Base-by-base conservation (phyloP, 768 basidiomycete species). In the Phanerochaete carnosa region DNA sequence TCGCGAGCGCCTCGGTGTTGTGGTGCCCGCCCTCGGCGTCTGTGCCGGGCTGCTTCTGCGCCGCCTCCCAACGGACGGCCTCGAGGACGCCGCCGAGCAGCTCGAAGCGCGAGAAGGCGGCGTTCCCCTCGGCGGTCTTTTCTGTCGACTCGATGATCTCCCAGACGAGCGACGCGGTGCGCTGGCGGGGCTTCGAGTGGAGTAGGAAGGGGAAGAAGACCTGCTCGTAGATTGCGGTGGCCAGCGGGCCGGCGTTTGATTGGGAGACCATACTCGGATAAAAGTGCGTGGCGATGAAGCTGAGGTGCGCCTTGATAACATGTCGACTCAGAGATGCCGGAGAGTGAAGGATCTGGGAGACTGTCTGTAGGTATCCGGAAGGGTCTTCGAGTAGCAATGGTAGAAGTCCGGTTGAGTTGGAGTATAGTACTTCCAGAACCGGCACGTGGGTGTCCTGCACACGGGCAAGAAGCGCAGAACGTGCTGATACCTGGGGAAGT, bases 201-300 rank as follows among this genome's bases (percentile, higher is more conserved):
- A 95, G 70, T 46, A 95, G 74, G 67, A 85, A 84, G 0, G 93
- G 89, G 68, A 93, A 90, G 57, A 95, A 72, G 0, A 87, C 69
- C 32, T 76, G 73, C 62, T 83, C 75, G 62, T 85, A 83, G 26
- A 81, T 70, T 29, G 74, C 70, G 26, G 72, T 75, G 62, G 69
- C 59, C 0, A 65, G 62, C 1, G 66, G 60, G 1, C 64, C 25
- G 2, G 55, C 30, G 3, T 65, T 59, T 9, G 60, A 2, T 2
- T 4, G 57, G 15, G 47, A 45, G 19, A 55, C 22, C 0, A 67
- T 55, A 22, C 57, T 50, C 9, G 78, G 72, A 46, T 76, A 62
- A 59, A 90, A 79, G 33, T 82, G 76, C 0, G 75, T 69, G 0
- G 75, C 72, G 12, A 92, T 74, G 71, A 91, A 92, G 2, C 71